These are phyloP conservation scores for Aspergillus flavus DNA, from an alignment of 2,329 filamentous ascomycete genomes.

Conservation along the genomic window DNA sequence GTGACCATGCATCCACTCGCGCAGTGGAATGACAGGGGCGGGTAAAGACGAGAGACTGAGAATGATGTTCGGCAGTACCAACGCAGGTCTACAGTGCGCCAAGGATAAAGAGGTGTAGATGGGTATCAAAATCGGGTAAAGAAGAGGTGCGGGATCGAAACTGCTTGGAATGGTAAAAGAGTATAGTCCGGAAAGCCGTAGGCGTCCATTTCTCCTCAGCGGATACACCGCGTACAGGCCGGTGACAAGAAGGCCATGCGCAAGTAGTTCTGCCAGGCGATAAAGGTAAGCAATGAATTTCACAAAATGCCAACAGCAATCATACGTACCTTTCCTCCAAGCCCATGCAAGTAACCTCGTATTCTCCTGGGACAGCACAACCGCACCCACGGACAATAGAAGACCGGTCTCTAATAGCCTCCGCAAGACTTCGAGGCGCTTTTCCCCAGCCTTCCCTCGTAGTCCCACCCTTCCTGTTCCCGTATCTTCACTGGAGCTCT, in stretches of 20 bases:
- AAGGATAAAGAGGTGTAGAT: constrained; percentile 76
- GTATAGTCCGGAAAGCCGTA: constrained; percentile 37
- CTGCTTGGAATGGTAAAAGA: constrained; percentile 67
- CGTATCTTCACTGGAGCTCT: constrained; percentile 35
- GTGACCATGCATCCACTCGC: constrained; percentile 58
- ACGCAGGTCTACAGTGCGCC: constrained; percentile 60
- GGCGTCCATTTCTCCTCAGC: constrained; percentile 38
- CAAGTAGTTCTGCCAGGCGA: constrained; percentile 34
- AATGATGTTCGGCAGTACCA: constrained; percentile 78
- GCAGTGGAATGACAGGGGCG: constrained; percentile 68
- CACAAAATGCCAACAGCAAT: neutral
- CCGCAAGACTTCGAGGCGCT: constrained; percentile 46
- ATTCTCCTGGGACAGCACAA: constrained; percentile 41
- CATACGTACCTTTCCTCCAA: constrained; percentile 42
- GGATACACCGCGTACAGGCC: constrained; percentile 56
- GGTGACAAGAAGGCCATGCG: constrained; percentile 34
- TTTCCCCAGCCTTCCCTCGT: constrained; percentile 32
- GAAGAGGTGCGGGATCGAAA: constrained; percentile 90
- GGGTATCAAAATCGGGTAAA: constrained; percentile 80
- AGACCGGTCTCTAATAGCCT: constrained; percentile 58
- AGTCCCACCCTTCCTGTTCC: constrained; percentile 27
- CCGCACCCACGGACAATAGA: constrained; percentile 54
- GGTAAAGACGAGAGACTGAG: constrained; percentile 79
- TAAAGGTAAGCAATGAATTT: constrained; percentile 11
- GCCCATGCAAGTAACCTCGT: constrained; percentile 34